These are phyloP conservation scores for Mucor irregularis DNA, from an alignment of 371 early-diverging fungal species.

Conservation along the genomic window DNA sequence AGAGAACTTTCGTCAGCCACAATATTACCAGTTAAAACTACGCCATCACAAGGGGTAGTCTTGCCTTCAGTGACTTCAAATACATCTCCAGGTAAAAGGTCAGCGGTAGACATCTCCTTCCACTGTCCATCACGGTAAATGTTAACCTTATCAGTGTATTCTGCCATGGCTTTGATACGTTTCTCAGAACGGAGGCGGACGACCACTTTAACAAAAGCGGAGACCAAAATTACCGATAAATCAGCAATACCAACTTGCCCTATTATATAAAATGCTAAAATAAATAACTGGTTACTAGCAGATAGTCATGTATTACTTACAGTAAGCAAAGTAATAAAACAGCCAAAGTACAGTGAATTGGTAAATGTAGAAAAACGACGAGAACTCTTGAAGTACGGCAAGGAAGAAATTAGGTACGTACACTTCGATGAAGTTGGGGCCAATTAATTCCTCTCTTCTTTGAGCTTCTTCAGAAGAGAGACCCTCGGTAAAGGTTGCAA, in stretches of 20 bases:
- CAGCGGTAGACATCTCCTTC: conserved; percentile 48
- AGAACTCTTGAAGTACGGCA: conserved; percentile 67
- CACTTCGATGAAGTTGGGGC: conserved; percentile 73
- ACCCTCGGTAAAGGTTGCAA: conserved; percentile 53
- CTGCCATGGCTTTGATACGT: conserved; percentile 70
- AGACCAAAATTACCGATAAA: conserved; percentile 66
- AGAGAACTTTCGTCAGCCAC: conserved; percentile 75
- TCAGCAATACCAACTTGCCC: conserved; percentile 74
- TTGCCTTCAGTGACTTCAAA: conserved; percentile 58
- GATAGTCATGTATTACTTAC: neutral
- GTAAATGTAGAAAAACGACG: conserved; percentile 78
- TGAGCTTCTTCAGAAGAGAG: conserved; percentile 59
- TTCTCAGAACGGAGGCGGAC: conserved; percentile 65
- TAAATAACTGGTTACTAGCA: neutral
- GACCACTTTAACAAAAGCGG: conserved; percentile 71
- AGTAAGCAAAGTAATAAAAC: conserved; percentile 76
- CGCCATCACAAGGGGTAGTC: conserved; percentile 68
- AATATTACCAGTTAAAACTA: conserved; percentile 66
- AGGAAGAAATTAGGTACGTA: conserved; percentile 53
- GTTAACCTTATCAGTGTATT: conserved; percentile 48
- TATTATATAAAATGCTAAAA: conserved; percentile 6
- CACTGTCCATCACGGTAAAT: conserved; percentile 59
- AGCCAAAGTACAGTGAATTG: conserved; percentile 76
- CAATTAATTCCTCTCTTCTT: conserved; percentile 60
- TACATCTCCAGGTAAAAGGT: conserved; percentile 77